Base-by-base conservation (phyloP, 2,329 filamentous ascomycete species). In the Fusarium armeniacum region DNA sequence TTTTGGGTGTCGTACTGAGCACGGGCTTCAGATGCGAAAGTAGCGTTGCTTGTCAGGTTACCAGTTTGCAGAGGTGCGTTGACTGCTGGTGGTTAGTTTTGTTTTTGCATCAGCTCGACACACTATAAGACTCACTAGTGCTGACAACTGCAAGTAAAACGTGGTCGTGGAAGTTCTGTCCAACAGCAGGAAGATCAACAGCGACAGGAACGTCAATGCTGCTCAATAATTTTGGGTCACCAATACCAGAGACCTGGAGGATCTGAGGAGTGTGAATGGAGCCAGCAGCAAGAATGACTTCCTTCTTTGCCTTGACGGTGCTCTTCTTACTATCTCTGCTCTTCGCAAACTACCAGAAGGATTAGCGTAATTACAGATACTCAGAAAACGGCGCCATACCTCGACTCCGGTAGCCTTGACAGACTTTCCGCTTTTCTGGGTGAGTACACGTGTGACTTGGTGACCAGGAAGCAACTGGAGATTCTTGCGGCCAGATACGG, bases 171-270 rank as follows among this genome's bases (percentile, higher is more conserved):
- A 83, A 78, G 64, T 84, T 83, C 46, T 82, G 76, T 4, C 85
- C 85, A 1, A 87, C 85, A 0, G 81, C 83, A 0, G 85, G 83
- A 0, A 84, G 76, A 50, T 86, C 79, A 2, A 81, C 75, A 1
- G 85, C 58, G 0, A 82, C 69, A 0, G 76, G 65, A n/a, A 87
- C 83, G 0, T 75, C 75, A 18, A 82, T 75, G 7, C 67, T 65
- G 0, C 75, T 53, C 8, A 87, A 71, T 2, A 81, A 67, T 4
- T 74, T 69, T 15, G 72, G 67, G 7, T 78, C 75, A 0, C 85
- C 85, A 10, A 87, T 79, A 1, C 85, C 85, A n/a, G 83, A 86
- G 3, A 84, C 76, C 66, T 86, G 81, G 0, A 87, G 78, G 6
- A 87, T 73, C 49, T 84, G 80, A 35, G 77, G 83, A 20, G 76